Base-by-base conservation (phyloP, 2,329 filamentous ascomycete genomes). In the Cladosporium sp. region DNA sequence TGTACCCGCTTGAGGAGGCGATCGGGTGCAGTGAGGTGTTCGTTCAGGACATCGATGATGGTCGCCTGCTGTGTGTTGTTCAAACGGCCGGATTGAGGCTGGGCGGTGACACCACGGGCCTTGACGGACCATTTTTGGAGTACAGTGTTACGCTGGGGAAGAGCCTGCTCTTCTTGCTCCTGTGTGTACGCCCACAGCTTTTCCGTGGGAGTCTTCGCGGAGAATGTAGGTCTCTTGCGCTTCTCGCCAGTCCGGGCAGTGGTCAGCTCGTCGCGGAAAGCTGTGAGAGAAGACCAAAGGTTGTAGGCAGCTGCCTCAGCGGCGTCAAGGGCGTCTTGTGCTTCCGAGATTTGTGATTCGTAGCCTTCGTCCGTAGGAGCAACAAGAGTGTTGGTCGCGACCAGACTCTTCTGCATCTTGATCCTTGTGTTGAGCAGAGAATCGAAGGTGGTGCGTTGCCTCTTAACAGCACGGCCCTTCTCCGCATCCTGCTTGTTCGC, bases 121-220 rank as follows among this genome's bases (percentile, higher is more conserved):
- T 94, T 95, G 66, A 84, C 82, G 21, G 93, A 95, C 95, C 95
- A 99, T 78, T 96, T 96, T 75, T 97, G 90, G 14, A 99, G 84
- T 0, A 90, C 86, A 24, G 87, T 85, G 70, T 90, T 88, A 64
- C 94, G 88, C 71, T 88, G 86, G 5, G 85, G 54, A 2, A 85
- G 74, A 0, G 85, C 83, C 2, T 82, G 79, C 30, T 84, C 75
- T 74, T 97, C 93, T 8, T 90, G 83, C 1, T 82, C 80, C 68
- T 88, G 81, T 80, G 95, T 90, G 58, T 87, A 85, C 15, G 86
- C 82, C 92, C 92, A 96, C 2, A 97, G 87, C 2, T 87, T 84
- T 18, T 86, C 81, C 10, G 84, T 88, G 1, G 89, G 77, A 4
- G 87, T 89, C 1, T 86, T 82, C 0, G 80, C 73, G 2, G 86